phyloP scores from a whole-genome alignment of 192 early-diverging fungal genomes.

The Rhizophagus clarus region DNA sequence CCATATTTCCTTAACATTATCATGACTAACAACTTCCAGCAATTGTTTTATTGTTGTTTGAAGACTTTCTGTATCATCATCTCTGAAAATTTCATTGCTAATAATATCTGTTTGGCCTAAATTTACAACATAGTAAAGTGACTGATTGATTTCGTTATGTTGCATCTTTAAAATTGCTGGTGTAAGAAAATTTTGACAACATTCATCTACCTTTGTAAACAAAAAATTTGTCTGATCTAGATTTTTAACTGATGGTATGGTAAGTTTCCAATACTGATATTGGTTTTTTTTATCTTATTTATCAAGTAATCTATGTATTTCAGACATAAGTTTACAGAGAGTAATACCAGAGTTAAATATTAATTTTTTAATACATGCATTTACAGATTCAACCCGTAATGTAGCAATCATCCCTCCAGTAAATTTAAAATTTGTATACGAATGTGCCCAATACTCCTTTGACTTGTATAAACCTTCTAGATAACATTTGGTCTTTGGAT shows the following conservation, averaged over 20 bases:
- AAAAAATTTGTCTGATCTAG: neutral
- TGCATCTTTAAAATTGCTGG: neutral
- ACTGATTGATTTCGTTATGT: neutral
- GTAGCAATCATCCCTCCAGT: neutral
- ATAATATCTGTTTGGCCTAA: too few species aligned
- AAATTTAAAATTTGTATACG: neutral
- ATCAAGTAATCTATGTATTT: neutral
- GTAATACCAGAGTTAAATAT: neutral
- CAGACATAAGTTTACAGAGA: neutral
- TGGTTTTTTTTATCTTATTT: neutral
- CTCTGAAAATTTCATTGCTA: too few species aligned
- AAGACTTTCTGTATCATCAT: too few species aligned
- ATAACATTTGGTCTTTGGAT: neutral
- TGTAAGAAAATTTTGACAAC: neutral
- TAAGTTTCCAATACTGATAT: neutral
- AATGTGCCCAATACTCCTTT: neutral
- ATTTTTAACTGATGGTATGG: neutral
- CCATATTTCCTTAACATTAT: conserved; percentile 2
- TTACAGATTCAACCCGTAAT: neutral
- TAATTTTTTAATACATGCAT: neutral
- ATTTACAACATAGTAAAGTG: neutral
- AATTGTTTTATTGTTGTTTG: neutral
- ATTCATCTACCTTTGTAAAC: neutral
- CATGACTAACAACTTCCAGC: neutral
- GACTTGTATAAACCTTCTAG: too few species aligned